Percentiles rank a stretch among this genome's conserved stretches.
Conservation (phyloP, 2,329 filamentous ascomycete species). For the Coniochaeta hoffmannii region DNA sequence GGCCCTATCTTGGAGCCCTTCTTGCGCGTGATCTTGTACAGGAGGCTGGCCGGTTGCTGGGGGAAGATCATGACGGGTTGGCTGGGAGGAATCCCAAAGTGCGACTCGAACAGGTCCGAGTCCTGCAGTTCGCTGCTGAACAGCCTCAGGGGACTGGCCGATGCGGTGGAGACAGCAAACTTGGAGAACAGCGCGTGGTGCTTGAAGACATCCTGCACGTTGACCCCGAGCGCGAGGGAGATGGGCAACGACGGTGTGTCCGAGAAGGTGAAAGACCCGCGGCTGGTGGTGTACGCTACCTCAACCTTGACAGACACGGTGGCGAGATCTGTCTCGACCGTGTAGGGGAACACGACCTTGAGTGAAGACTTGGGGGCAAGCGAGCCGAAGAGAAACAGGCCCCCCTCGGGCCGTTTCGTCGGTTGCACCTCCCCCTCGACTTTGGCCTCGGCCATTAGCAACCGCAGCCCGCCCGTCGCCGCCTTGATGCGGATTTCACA, state of each 20-base stretch:
- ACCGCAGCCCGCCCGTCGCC: slow-evolving; percentile 57
- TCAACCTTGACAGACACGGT: slow-evolving; percentile 72
- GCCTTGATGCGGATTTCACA: slow-evolving; percentile 57
- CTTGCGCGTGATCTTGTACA: slow-evolving; percentile 69
- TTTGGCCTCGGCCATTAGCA: slow-evolving; percentile 53
- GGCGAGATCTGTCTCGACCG: slow-evolving; percentile 66
- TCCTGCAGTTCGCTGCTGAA: slow-evolving; percentile 62
- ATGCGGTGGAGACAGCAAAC: slow-evolving; percentile 84
- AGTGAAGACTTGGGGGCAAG: slow-evolving; percentile 38
- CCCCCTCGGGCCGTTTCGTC: slow-evolving; percentile 43
- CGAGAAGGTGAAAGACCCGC: slow-evolving; percentile 58
- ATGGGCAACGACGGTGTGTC: slow-evolving; percentile 59
- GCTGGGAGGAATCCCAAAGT: slow-evolving; percentile 47
- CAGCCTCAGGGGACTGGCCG: slow-evolving; percentile 65
- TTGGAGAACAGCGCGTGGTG: slow-evolving; percentile 73
- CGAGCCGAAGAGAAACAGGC: slow-evolving; percentile 41
- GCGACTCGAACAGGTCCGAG: slow-evolving; percentile 61
- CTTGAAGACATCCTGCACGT: slow-evolving; percentile 95
- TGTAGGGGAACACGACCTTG: slow-evolving; percentile 69
- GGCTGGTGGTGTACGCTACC: slow-evolving; percentile 61
- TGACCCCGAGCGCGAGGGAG: slow-evolving; percentile 79
- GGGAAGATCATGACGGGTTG: slow-evolving; percentile 62
- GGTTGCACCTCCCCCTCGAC: slow-evolving; percentile 36
- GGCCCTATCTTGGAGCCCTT: slow-evolving; percentile 19
- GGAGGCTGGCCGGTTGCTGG: slow-evolving; percentile 70